These are phyloP conservation scores for Xylariomycetidae sp. DNA, from an alignment of 2,329 filamentous ascomycete species.

Conservation along the genomic window DNA sequence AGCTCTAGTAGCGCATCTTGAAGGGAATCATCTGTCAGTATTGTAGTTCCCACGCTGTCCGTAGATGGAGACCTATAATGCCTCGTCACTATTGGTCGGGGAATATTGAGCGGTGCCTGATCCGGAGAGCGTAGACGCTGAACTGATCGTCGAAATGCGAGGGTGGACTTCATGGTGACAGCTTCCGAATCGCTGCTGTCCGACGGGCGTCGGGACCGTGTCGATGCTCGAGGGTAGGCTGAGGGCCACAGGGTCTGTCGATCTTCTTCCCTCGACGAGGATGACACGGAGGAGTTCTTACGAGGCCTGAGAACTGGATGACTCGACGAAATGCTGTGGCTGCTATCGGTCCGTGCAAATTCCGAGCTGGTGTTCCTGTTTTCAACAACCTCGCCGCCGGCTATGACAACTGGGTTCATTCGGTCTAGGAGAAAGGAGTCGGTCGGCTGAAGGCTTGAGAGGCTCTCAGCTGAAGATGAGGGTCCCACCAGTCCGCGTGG, in stretches of 20 bases:
- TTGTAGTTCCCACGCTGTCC: conserved; percentile 52
- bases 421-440: conserved; percentile 58
- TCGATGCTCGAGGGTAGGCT: conserved; percentile 38
- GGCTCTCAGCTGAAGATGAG: conserved; percentile 48
- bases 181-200: conserved; percentile 55
- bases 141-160: conserved; percentile 52
- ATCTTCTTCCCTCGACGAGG: conserved; percentile 34
- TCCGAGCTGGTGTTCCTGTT: conserved; percentile 53
- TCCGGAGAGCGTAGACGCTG: conserved; percentile 46
- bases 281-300: conserved; percentile 35
- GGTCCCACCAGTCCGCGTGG: conserved; percentile 39
- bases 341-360: conserved; percentile 44
- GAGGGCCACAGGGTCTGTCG: conserved; percentile 51
- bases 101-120: conserved; percentile 40
- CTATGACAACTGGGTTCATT: conserved; percentile 62
- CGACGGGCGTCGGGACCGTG: conserved; percentile 40
- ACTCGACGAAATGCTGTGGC: conserved; percentile 38
- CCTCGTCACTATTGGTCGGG: conserved; percentile 48
- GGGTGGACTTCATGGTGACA: conserved; percentile 40
- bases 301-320: conserved; percentile 41
- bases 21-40: conserved; percentile 54
- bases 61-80: conserved; percentile 42
- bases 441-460: conserved; percentile 36
- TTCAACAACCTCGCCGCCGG: conserved; percentile 57
- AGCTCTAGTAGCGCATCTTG: conserved; percentile 44